A percentile compares a stretch with the other conserved stretches of the same genome.
These are phyloP conservation scores for Pseudonitzschia multiseries DNA, from an alignment of 108 stramenopile species.

Conservation along the genomic window DNA sequence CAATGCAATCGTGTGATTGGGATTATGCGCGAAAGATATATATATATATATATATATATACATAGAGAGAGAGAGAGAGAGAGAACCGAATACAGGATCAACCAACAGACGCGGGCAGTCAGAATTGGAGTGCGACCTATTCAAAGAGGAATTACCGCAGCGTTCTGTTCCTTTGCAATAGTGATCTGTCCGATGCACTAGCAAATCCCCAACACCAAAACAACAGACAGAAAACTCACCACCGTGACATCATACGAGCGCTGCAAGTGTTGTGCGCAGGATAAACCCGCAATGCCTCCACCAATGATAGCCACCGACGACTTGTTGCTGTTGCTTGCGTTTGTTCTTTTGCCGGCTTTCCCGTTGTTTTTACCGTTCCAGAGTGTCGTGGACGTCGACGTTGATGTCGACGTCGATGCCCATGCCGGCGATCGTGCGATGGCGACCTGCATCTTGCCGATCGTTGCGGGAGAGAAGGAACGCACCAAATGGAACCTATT, in stretches of 20 bases:
- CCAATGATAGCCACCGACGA: slow-evolving; percentile 71
- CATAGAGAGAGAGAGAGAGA: background rate
- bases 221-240: background rate
- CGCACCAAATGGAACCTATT: background rate
- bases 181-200: too few relatives aligned
- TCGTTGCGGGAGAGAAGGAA: background rate
- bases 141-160: too few relatives aligned
- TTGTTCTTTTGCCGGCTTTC: too few relatives aligned
- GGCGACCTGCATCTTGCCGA: background rate
- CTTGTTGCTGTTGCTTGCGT: slow-evolving; percentile 8
- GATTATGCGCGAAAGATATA: background rate
- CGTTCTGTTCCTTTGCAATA: too few relatives aligned
- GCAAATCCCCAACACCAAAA: too few relatives aligned
- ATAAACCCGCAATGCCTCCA: slow-evolving; percentile 79
- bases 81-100: background rate
- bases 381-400: too few relatives aligned
- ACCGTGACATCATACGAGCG: slow-evolving; percentile 25
- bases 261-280: slow-evolving; percentile 45
- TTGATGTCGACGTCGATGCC: too few relatives aligned
- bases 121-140: too few relatives aligned
- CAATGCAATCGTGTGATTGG: background rate
- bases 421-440: background rate
- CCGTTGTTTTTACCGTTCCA: background rate
- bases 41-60: too few relatives aligned
- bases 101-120: too few relatives aligned